Evolutionary conservation across 2,329 filamentous ascomycete species (phyloP), one percentile per base, ranked within the genome.

Genomic region (Fusarium cicatricum): DNA sequence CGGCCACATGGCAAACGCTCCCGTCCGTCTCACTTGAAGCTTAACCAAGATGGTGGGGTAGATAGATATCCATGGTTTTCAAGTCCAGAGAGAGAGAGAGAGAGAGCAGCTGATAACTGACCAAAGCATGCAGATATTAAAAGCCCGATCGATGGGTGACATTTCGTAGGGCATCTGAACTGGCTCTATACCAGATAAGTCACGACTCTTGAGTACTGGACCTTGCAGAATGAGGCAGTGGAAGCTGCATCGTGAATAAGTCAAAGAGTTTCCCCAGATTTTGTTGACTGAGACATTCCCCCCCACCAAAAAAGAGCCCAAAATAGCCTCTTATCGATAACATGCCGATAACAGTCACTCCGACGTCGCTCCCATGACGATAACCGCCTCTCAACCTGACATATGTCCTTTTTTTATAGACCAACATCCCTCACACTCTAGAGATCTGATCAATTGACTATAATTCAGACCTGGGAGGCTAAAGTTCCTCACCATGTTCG

Each of bases 321-420:
- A 50, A 33, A 44, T 19, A 36, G n/a, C 14, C 15, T 31, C 59
- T 62, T 62, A 63, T 63, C 59, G 59, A 63, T 63, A 62, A 63
- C 59, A 60, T 16, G 14, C 44, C 39, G 23, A 15, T 40, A 60
- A 43, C 51, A 47, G 40, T 56, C 28, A 39, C 49, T 54, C 17
- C 36, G 7, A 55, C 23, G 49, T 60, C 28, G 34, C 49, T 54
- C 17, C 36, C 10, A 55, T 19, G 49, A 14, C 51, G 29, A n/a
- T 15, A 11, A 48, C 32, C 15, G 11, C 31, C 19, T 21, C 5
- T 39, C 17, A n/a, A 29, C 15, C 11, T 29, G 16, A 8, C 11
- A 12, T 28, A 14, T 26, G 6, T 8, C 9, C 23, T 8, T 26
- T 8, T 26, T 8, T 26, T 10, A 26, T 26, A 26, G 23, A 26